Evolutionary conservation across 768 basidiomycete genomes (phyloP).

Genomic region (Leccinum pellstonianum): DNA sequence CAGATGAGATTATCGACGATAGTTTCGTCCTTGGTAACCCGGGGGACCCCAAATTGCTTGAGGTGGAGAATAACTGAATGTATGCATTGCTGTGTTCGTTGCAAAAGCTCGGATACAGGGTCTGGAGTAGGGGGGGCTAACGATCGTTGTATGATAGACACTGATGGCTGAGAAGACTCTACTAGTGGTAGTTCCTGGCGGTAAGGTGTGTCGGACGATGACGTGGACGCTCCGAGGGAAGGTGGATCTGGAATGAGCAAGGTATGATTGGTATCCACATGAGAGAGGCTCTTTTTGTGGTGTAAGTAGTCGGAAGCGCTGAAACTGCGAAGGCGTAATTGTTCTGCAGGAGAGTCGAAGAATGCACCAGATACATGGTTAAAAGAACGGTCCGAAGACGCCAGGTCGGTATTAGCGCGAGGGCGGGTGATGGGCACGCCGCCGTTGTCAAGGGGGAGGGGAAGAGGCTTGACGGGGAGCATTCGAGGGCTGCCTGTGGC

Average conservation of each 20-base stretch:
- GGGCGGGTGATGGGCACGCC: constrained; percentile 11
- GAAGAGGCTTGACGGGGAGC: constrained; percentile 6
- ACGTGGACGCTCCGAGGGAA: constrained; percentile 5
- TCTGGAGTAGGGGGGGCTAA: constrained; percentile 56
- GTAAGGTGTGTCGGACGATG: constrained; percentile 6
- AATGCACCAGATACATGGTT: constrained; percentile 11
- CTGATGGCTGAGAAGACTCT: neutral
- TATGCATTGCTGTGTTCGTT: constrained; percentile 55
- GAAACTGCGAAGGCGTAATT: constrained; percentile 22
- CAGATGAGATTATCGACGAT: constrained; percentile 61
- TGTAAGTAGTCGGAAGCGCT: constrained; percentile 8
- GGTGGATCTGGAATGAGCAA: constrained; percentile 4
- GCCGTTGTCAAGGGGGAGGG: neutral
- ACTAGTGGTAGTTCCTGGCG: neutral
- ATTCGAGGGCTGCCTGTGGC: neutral
- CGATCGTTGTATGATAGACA: constrained; percentile 41
- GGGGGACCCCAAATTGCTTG: constrained; percentile 45
- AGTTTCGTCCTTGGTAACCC: constrained; percentile 51
- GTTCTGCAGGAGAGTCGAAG: constrained; percentile 9
- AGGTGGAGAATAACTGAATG: constrained; percentile 60
- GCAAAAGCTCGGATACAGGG: constrained; percentile 57
- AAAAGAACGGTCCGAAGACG: neutral
- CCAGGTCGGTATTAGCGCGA: constrained; percentile 29
- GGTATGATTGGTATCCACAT: neutral
- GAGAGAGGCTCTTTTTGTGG: constrained; percentile 1